phyloP scores from a whole-genome alignment of 495 filamentous ascomycete species.

The Neurospora sp. region DNA sequence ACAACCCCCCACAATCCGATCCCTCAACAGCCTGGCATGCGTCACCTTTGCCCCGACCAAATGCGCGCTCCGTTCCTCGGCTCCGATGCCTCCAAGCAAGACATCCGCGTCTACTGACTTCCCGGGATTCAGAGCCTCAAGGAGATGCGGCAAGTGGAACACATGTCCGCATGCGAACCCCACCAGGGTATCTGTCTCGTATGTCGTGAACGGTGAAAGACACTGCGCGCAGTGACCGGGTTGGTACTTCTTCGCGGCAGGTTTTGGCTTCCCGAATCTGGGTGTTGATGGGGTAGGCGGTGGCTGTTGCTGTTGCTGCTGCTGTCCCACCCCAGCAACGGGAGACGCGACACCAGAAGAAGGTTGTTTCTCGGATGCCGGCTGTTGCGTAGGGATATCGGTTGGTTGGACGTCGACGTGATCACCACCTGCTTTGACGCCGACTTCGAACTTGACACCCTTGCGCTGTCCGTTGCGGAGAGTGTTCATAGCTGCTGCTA shows the following conservation, averaged over 20 bases:
- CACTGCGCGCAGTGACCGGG: constrained; percentile 56
- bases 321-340: too few species aligned
- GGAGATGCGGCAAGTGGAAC: constrained; percentile 78
- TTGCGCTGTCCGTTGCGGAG: too few species aligned
- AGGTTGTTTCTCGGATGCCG: too few species aligned
- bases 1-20: constrained; percentile 61
- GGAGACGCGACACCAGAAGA: too few species aligned
- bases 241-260: constrained; percentile 16
- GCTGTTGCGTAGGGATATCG: too few species aligned
- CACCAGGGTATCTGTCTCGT: constrained; percentile 68
- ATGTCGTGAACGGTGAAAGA: constrained; percentile 44
- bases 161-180: constrained; percentile 89
- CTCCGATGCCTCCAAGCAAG: constrained; percentile 17
- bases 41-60: constrained; percentile 80
- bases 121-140: constrained; percentile 38
- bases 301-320: background rate
- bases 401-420: too few species aligned
- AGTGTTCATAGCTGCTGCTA: too few species aligned
- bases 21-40: constrained; percentile 68
- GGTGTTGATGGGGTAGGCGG: background rate
- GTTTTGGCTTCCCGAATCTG: constrained; percentile 1
- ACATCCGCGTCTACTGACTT: constrained; percentile 20
- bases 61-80: constrained; percentile 30
- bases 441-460: too few species aligned
- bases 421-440: too few species aligned